Evolutionary conservation across 495 filamentous ascomycete species (phyloP).

Genomic region (Trichoderma orchidacearum): DNA sequence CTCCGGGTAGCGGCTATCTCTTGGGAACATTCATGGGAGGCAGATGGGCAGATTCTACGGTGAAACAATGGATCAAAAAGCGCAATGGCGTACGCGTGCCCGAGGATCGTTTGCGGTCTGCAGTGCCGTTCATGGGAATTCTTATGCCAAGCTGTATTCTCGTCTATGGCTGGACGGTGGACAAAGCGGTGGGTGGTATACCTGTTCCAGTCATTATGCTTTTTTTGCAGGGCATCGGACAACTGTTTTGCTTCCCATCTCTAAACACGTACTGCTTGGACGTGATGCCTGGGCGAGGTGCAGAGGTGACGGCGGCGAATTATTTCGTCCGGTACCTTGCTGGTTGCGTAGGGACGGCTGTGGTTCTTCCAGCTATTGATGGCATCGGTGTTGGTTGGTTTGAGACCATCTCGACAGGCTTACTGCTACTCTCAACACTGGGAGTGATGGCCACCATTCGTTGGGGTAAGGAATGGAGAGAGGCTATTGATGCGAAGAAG

Average conservation of each 20-base stretch:
- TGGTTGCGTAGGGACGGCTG: conserved; percentile 48
- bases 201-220: conserved; percentile 54
- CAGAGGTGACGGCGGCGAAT: conserved; percentile 61
- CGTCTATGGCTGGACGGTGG: conserved; percentile 59
- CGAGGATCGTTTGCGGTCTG: conserved; percentile 54
- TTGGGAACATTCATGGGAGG: conserved; percentile 58
- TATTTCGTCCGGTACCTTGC: conserved; percentile 60
- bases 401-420: conserved; percentile 40
- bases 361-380: conserved; percentile 52
- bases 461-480: conserved; percentile 42
- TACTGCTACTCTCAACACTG: conserved; percentile 34
- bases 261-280: conserved; percentile 67
- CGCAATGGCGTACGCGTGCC: conserved; percentile 45
- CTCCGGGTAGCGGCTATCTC: conserved; percentile 58
- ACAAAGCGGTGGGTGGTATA: conserved; percentile 52
- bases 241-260: conserved; percentile 60
- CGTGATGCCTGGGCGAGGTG: conserved; percentile 51
- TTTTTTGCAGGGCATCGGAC: conserved; percentile 58
- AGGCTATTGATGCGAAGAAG: conserved; percentile 26
- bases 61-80: conserved; percentile 47
- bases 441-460: conserved; percentile 33
- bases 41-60: conserved; percentile 52
- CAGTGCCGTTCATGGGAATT: conserved; percentile 43
- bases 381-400: conserved; percentile 58
- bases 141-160: conserved; percentile 53